These are phyloP conservation scores for Fragilaria crotonensis DNA, from an alignment of 108 stramenopile species.

Conservation along the genomic window DNA sequence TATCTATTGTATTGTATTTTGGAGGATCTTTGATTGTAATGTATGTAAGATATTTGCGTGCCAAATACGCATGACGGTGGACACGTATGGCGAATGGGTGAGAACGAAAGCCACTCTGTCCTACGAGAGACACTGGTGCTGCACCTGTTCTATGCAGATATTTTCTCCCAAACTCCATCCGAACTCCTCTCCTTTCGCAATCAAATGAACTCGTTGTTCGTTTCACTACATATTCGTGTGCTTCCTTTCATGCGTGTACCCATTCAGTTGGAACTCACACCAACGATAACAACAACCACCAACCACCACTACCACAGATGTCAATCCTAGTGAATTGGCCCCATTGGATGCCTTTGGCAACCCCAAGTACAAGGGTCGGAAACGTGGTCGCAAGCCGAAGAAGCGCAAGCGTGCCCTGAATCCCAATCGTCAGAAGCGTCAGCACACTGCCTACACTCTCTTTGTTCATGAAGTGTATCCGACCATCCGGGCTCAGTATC, in stretches of 20 bases:
- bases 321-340: conserved; percentile 23
- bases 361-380: conserved; percentile 50
- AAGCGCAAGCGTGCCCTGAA: conserved; percentile 30
- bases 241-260: not conserved
- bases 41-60: no score
- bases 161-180: not conserved
- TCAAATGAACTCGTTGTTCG: no score
- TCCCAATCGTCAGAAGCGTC: conserved; percentile 31
- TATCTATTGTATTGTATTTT: not conserved
- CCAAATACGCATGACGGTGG: no score
- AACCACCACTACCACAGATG: not conserved
- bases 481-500: conserved; percentile 14
- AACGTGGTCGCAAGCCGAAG: conserved; percentile 47
- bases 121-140: no score
- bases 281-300: not conserved
- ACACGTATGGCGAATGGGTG: no score
- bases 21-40: not conserved
- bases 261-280: not conserved
- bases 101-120: no score
- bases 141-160: no score
- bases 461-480: conserved; percentile 42
- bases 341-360: conserved; percentile 41
- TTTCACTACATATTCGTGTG: not conserved
- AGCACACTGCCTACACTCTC: conserved; percentile 43
- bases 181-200: not conserved